Conservation (phyloP, 441 rosid species). For the Populus trichocarpa region DNA sequence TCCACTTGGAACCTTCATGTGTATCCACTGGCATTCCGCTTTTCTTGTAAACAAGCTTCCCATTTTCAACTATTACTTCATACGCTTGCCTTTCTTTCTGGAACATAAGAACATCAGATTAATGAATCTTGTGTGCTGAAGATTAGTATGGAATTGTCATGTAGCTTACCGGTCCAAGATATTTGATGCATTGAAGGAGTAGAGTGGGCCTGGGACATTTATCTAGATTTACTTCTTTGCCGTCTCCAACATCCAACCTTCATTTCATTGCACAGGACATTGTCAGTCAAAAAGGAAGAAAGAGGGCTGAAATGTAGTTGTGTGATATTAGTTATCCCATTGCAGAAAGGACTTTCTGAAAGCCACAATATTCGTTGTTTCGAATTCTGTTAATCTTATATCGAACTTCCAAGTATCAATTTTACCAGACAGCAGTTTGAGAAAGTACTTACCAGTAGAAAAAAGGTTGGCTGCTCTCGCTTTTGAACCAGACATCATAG, state of each 20-base stretch:
- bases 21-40: conserved; percentile 62
- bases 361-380: too few species aligned
- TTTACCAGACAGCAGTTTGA: background rate
- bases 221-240: conserved; percentile 74
- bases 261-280: conserved; percentile 11
- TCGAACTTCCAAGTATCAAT: background rate
- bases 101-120: background rate
- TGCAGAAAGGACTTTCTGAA: too few species aligned
- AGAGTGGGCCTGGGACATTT: conserved; percentile 64
- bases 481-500: conserved; percentile 74
- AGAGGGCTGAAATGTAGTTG: background rate
- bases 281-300: background rate
- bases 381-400: too few species aligned
- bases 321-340: background rate
- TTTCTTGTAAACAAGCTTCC: conserved; percentile 55
- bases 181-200: conserved; percentile 85
- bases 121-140: background rate
- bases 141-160: background rate
- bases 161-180: conserved; percentile 81
- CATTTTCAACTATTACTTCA: conserved; percentile 66
- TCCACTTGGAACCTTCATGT: conserved; percentile 66
- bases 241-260: conserved; percentile 98
- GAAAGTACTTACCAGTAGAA: conserved; percentile 70
- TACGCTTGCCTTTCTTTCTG: conserved; percentile 82
- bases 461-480: conserved; percentile 85